Evolutionary conservation across 169 alveolate genomes (phyloP).

Genomic region (Babesia sp.): DNA sequence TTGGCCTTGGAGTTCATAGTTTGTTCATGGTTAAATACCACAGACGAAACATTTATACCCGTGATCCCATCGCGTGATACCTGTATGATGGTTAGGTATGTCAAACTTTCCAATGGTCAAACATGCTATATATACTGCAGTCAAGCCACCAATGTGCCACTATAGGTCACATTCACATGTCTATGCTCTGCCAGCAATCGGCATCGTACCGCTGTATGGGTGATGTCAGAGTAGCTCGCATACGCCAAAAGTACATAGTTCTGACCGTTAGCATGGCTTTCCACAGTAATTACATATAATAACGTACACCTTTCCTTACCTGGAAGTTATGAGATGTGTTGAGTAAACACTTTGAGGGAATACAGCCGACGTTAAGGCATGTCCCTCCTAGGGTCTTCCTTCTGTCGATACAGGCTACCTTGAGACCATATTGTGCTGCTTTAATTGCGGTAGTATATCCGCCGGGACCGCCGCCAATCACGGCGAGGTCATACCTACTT

Average conservation of each 20-base stretch:
- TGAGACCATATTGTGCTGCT: constrained; percentile 95
- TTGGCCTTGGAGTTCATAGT: constrained; percentile 82
- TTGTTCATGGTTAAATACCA: constrained; percentile 79
- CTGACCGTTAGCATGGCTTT: too few relatives aligned
- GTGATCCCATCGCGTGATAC: constrained; percentile 43
- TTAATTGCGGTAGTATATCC: constrained; percentile 95
- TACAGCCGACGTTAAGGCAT: constrained; percentile 98
- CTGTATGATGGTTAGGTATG: constrained; percentile 1
- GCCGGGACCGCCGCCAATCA: constrained; percentile 93
- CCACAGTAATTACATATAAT: too few relatives aligned
- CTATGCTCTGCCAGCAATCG: too few relatives aligned
- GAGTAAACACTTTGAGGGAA: constrained; percentile 94
- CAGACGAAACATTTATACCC: constrained; percentile 65
- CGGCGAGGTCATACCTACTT: constrained; percentile 83
- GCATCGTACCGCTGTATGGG: neutral
- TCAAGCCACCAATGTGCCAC: too few relatives aligned
- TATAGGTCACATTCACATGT: too few relatives aligned
- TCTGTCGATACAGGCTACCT: constrained; percentile 93
- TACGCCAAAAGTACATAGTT: too few relatives aligned
- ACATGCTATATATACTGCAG: too few relatives aligned
- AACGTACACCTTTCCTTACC: constrained; percentile 32
- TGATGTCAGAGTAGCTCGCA: too few relatives aligned
- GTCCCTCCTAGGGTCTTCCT: constrained; percentile 97
- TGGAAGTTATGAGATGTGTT: constrained; percentile 90
- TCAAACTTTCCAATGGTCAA: too few relatives aligned